These are phyloP conservation scores for Aspergillus proliferans DNA, from an alignment of 2,329 filamentous ascomycete species.

Conservation along the genomic window DNA sequence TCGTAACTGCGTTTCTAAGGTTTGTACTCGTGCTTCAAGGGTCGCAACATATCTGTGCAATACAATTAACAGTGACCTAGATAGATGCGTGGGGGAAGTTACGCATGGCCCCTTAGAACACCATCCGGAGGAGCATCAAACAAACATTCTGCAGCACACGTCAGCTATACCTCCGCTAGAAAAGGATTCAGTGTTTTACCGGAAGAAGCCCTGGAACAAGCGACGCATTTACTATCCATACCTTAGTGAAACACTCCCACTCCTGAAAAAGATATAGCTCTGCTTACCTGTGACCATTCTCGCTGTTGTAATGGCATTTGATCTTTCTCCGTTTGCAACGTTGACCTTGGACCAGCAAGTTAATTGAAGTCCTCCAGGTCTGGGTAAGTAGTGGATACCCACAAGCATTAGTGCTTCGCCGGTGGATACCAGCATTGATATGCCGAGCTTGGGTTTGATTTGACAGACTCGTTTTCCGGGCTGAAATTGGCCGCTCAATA, in stretches of 20 bases:
- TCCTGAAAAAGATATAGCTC: not conserved
- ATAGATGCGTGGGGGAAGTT: not conserved
- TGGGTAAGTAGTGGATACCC: constrained; percentile 1
- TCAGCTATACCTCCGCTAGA: not conserved
- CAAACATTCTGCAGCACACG: constrained; percentile 6
- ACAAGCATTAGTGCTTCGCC: constrained; percentile 7
- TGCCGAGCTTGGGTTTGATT: not conserved
- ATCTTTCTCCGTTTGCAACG: constrained; percentile 10
- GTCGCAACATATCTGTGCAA: constrained; percentile 11
- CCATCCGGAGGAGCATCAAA: constrained; percentile 13
- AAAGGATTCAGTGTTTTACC: constrained; percentile 4
- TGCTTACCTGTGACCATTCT: constrained; percentile 1
- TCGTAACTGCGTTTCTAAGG: constrained; percentile 8
- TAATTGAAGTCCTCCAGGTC: not conserved
- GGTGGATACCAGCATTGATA: not conserved
- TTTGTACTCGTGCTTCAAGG: constrained; percentile 10
- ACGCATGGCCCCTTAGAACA: constrained; percentile 9
- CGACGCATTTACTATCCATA: constrained; percentile 8
- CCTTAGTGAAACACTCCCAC: not conserved
- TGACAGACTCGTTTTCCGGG: not conserved
- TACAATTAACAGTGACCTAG: not conserved
- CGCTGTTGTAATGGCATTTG: constrained; percentile 7
- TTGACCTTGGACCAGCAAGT: constrained; percentile 3
- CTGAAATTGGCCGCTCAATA: not conserved
- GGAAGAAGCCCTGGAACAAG: constrained; percentile 6